These are phyloP conservation scores for Nissolia schottii DNA, from an alignment of 306 rosid genomes.

Conservation along the genomic window DNA sequence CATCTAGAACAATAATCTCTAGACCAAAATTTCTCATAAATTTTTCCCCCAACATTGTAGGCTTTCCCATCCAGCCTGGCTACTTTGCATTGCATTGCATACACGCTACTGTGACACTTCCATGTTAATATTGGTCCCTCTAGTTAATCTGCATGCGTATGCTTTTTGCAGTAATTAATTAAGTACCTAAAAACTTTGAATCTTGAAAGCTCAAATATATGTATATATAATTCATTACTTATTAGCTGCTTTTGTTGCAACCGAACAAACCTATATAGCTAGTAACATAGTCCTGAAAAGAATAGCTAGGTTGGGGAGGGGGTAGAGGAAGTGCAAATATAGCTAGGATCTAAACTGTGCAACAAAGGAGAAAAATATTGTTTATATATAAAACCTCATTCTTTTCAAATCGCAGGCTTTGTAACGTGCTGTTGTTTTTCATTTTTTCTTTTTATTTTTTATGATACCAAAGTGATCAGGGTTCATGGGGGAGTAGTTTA, in stretches of 20 bases:
- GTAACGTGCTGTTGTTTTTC: not conserved
- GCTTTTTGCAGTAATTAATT: not conserved
- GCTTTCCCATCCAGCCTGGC: not conserved
- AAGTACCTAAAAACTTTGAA: not conserved
- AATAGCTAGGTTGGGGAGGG: no score
- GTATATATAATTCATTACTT: not conserved
- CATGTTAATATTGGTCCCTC: not conserved
- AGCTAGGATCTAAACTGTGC: constrained; percentile 1
- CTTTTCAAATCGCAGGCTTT: not conserved
- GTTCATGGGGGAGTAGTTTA: not conserved
- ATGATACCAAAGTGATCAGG: not conserved
- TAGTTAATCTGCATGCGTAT: not conserved
- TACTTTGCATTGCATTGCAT: not conserved
- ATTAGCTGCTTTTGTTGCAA: not conserved
- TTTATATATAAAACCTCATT: not conserved
- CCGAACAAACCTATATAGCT: not conserved
- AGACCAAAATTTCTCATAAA: not conserved
- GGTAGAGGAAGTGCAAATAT: not conserved
- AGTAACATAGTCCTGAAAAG: not conserved
- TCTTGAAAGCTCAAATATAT: not conserved
- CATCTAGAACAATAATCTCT: not conserved
- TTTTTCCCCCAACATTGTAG: not conserved
- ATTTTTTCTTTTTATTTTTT: not conserved
- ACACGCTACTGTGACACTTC: not conserved
- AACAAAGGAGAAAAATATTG: not conserved